Evolutionary conservation across 2,329 filamentous ascomycete genomes (phyloP), one percentile per base, ranked within the genome.

Genomic region (Curvularia sp.): DNA sequence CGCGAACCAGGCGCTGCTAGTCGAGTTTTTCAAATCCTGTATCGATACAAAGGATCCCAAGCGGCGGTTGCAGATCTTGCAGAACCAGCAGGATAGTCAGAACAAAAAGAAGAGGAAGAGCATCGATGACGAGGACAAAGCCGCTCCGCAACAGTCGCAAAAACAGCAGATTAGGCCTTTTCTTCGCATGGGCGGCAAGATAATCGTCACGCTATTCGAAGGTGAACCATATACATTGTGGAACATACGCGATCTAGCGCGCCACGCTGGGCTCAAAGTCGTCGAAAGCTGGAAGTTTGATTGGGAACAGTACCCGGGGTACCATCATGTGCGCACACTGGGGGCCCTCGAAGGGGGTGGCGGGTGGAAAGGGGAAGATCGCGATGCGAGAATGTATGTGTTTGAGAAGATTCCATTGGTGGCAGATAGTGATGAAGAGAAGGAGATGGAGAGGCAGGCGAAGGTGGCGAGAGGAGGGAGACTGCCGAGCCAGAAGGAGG

Each of bases 171-270:
- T 54, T 12, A 18, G 42, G 18, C 15, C 39, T 4, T 81, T 91
- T 1, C 79, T 84, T 0, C 80, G 79, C 1, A 66, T 80, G 0
- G 81, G 83, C 5, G 88, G 87, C 34, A 77, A 71, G 5, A 87
- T 97, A 53, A 79, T 97, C 51, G 87, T 98, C 21, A 96, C 93
- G 0, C 80, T 98, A 9, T 99, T 99, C 75, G 94, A 97, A 77
- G 91, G 90, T 57, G 90, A 96, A 76, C 95, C 95, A 0, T 99
- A 99, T 76, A 94, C 92, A 2, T 84, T 97, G 1, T 99, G 95
- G 95, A 97, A 98, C 79, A 84, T 98, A 25, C 86, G 89, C 34
- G 94, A 97, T 79, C 82, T 99, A 27, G 95, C 86, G 1, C 84
- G 94, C 6, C 92, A 97, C 75, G 83, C 83, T 4, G 91, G 90